Evolutionary conservation across 306 rosid genomes (phyloP).

Genomic region (Vigna reflexopilosa): DNA sequence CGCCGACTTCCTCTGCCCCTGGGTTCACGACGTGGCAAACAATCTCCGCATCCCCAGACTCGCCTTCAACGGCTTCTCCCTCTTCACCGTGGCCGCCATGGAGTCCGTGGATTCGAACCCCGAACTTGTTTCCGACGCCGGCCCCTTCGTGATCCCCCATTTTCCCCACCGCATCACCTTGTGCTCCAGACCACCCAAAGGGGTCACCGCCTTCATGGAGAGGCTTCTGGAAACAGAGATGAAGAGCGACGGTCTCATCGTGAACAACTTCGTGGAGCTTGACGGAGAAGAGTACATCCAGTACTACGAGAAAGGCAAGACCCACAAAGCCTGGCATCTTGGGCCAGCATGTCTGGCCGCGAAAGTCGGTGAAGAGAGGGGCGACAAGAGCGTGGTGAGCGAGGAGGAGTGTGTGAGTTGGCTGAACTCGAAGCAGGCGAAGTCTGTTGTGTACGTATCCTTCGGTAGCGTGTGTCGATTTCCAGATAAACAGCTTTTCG

Average conservation of each 20-base stretch:
- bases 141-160: neutral
- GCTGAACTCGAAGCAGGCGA: slow-evolving; percentile 36
- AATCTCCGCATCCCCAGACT: slow-evolving; percentile 30
- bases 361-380: slow-evolving; percentile 36
- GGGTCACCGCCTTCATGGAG: neutral
- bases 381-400: slow-evolving; percentile 19
- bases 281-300: slow-evolving; percentile 39
- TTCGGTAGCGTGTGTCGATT: slow-evolving; percentile 24
- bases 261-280: slow-evolving; percentile 45
- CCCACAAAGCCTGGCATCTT: slow-evolving; percentile 46
- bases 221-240: neutral
- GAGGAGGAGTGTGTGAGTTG: slow-evolving; percentile 41
- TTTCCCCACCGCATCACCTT: slow-evolving; percentile 44
- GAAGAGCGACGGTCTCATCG: slow-evolving; percentile 44
- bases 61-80: slow-evolving; percentile 33
- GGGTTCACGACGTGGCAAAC: slow-evolving; percentile 43
- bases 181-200: slow-evolving; percentile 20
- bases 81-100: slow-evolving; percentile 39
- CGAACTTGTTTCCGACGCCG: neutral
- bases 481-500: slow-evolving; percentile 28
- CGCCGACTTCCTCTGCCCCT: slow-evolving; percentile 11
- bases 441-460: slow-evolving; percentile 36
- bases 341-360: slow-evolving; percentile 44
- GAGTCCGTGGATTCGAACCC: neutral
- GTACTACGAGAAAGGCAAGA: slow-evolving; percentile 14